Conservation (phyloP, 2,329 filamentous ascomycete genomes). For the Diaporthe destruens region DNA sequence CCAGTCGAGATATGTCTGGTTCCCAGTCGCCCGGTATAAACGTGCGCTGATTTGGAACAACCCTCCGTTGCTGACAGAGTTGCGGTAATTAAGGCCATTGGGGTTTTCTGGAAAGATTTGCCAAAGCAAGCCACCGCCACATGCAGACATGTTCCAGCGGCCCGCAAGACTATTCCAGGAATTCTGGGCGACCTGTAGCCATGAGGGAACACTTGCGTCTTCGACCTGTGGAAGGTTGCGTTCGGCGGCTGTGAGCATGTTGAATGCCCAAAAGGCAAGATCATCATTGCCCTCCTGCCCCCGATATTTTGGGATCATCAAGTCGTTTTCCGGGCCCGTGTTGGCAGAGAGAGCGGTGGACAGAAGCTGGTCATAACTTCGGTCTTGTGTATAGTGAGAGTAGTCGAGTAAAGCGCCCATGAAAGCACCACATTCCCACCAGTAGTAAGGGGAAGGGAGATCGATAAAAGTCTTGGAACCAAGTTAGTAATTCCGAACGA, state of each 20-base stretch:
- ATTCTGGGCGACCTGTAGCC: conserved; percentile 76
- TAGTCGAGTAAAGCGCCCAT: conserved; percentile 80
- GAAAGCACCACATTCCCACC: conserved; percentile 75
- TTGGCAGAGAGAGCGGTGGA: conserved; percentile 70
- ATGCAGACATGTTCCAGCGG: conserved; percentile 77
- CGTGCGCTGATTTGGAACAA: conserved; percentile 86
- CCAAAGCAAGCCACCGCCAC: conserved; percentile 81
- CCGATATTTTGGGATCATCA: conserved; percentile 67
- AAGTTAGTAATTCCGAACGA: conserved; percentile 13
- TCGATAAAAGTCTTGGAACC: conserved; percentile 66
- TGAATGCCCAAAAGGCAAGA: conserved; percentile 80
- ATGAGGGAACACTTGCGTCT: conserved; percentile 67
- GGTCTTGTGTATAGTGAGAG: conserved; percentile 74
- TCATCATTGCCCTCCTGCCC: conserved; percentile 80
- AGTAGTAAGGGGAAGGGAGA: conserved; percentile 76
- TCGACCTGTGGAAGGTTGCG: conserved; percentile 72
- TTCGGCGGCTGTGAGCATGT: conserved; percentile 76
- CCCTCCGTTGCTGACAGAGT: conserved; percentile 83
- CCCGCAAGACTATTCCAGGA: conserved; percentile 78
- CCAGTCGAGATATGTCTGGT: conserved; percentile 76
- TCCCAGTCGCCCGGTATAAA: conserved; percentile 76
- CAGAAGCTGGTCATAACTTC: conserved; percentile 70
- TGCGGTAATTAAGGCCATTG: conserved; percentile 85
- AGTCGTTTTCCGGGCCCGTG: conserved; percentile 69
- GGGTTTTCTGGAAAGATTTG: conserved; percentile 83